phyloP scores from a whole-genome alignment of 2,329 filamentous ascomycete species.

The Metarhizium guizhouense region DNA sequence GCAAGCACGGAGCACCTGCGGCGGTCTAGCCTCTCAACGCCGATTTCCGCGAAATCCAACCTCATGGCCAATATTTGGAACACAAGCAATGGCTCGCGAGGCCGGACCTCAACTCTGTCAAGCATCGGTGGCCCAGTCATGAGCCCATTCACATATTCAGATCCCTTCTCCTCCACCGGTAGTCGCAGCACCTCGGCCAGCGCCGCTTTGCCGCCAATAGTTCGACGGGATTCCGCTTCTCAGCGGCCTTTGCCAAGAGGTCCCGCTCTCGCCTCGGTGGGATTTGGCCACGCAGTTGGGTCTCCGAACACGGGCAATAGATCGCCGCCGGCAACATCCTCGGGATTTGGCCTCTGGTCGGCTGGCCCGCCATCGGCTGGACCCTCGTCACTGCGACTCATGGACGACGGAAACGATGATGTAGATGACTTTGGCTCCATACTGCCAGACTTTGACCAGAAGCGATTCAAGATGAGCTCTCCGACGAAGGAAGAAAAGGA shows the following conservation, averaged over 20 bases:
- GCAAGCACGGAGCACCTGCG: slow-evolving; percentile 68
- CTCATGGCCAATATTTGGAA: slow-evolving; percentile 24
- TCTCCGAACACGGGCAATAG: slow-evolving; percentile 12
- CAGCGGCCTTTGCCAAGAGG: slow-evolving; percentile 15
- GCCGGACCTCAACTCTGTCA: slow-evolving; percentile 24
- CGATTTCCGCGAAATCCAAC: slow-evolving; percentile 22
- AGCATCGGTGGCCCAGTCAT: slow-evolving; percentile 15
- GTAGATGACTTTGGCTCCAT: slow-evolving; percentile 40
- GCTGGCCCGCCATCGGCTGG: slow-evolving; percentile 27
- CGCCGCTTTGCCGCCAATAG: slow-evolving; percentile 19
- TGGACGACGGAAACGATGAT: slow-evolving; percentile 37
- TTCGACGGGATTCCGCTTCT: slow-evolving; percentile 21
- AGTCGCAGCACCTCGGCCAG: slow-evolving; percentile 38
- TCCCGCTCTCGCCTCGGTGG: slow-evolving; percentile 7
- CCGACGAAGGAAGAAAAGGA: slow-evolving; percentile 1
- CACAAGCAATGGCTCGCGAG: slow-evolving; percentile 19
- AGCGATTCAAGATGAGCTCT: slow-evolving; percentile 16
- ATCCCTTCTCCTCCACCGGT: slow-evolving; percentile 30
- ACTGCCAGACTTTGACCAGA: slow-evolving; percentile 42
- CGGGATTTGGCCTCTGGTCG: slow-evolving; percentile 23
- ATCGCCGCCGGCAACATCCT: slow-evolving; percentile 11
- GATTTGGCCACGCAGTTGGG: slow-evolving; percentile 8
- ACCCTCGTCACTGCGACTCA: slow-evolving; percentile 32
- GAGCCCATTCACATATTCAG: slow-evolving; percentile 29
- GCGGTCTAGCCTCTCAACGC: slow-evolving; percentile 21